phyloP scores from a whole-genome alignment of 2,329 filamentous ascomycete species.

The Mycosphaerelloides madeirae region DNA sequence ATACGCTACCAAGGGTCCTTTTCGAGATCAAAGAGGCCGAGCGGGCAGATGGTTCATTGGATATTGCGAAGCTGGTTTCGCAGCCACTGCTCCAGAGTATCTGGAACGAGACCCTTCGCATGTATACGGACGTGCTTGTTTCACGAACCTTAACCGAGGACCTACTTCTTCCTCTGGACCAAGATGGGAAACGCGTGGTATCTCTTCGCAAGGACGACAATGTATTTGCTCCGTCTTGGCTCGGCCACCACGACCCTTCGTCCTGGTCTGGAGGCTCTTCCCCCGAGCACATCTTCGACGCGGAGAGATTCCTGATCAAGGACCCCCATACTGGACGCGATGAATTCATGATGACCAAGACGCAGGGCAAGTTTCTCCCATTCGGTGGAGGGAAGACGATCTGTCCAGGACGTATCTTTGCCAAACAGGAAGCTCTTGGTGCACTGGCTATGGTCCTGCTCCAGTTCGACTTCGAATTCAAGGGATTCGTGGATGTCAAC shows the following conservation, averaged over 20 bases:
- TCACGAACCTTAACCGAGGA: conserved; percentile 28
- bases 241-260: conserved; percentile 26
- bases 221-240: conserved; percentile 29
- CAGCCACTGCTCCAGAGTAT: conserved; percentile 33
- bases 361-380: conserved; percentile 29
- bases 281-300: conserved; percentile 21
- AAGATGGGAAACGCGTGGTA: conserved; percentile 22
- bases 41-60: conserved; percentile 23
- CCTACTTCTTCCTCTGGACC: conserved; percentile 26
- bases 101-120: conserved; percentile 31
- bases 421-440: conserved; percentile 28
- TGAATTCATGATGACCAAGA: conserved; percentile 26
- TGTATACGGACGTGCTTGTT: conserved; percentile 32
- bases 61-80: conserved; percentile 24
- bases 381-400: conserved; percentile 30
- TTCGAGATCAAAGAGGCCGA: conserved; percentile 23
- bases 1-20: conserved; percentile 25
- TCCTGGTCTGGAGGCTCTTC: conserved; percentile 19
- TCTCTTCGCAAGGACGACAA: conserved; percentile 24
- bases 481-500: conserved; percentile 22
- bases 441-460: conserved; percentile 25
- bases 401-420: conserved; percentile 27
- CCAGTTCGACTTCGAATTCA: conserved; percentile 25
- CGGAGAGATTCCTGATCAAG: conserved; percentile 26
- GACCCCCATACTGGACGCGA: conserved; percentile 25